These are phyloP conservation scores for Didymella pinodella DNA, from an alignment of 2,329 filamentous ascomycete species.

Conservation along the genomic window DNA sequence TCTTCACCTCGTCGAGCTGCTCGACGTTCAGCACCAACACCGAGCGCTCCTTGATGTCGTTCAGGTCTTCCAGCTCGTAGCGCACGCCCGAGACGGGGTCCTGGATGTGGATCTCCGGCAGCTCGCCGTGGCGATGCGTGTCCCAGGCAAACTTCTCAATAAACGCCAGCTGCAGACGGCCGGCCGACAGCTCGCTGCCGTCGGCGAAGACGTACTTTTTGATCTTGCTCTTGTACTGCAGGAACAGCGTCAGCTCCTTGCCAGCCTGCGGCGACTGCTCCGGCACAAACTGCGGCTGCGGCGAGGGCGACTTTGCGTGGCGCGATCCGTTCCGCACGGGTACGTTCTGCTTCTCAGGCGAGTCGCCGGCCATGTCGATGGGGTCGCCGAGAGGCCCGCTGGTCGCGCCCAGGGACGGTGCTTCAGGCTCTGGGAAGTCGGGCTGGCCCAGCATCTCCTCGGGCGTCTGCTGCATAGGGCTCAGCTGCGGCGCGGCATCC, in stretches of 20 bases:
- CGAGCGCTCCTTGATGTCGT: slow-evolving; percentile 91
- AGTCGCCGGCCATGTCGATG: slow-evolving; percentile 35
- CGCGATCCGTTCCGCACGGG: slow-evolving; percentile 44
- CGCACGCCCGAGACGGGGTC: slow-evolving; percentile 95
- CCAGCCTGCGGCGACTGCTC: slow-evolving; percentile 73
- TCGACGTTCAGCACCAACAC: slow-evolving; percentile 96
- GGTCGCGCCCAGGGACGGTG: slow-evolving; percentile 43
- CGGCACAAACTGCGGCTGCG: slow-evolving; percentile 56
- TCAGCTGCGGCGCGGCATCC: slow-evolving; percentile 43
- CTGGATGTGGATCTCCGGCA: slow-evolving; percentile 98
- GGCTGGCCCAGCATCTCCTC: slow-evolving; percentile 68
- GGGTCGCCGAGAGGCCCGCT: slow-evolving; percentile 49
- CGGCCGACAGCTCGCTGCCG: slow-evolving; percentile 85
- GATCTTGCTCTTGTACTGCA: slow-evolving; percentile 96
- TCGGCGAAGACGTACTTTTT: slow-evolving; percentile 93
- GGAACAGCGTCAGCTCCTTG: slow-evolving; percentile 90
- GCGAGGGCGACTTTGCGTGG: slow-evolving; percentile 48
- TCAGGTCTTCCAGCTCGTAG: slow-evolving; percentile 92
- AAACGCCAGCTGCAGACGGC: slow-evolving; percentile 89
- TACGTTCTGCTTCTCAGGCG: slow-evolving; percentile 34
- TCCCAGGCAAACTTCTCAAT: slow-evolving; percentile 99
- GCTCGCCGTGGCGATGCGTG: slow-evolving; percentile 91
- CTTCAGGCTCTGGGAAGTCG: slow-evolving; percentile 43
- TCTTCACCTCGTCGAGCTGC: slow-evolving; percentile 92
- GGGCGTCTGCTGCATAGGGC: slow-evolving; percentile 62